phyloP scores from a whole-genome alignment of 441 rosid genomes.

The Kokia cookei region DNA sequence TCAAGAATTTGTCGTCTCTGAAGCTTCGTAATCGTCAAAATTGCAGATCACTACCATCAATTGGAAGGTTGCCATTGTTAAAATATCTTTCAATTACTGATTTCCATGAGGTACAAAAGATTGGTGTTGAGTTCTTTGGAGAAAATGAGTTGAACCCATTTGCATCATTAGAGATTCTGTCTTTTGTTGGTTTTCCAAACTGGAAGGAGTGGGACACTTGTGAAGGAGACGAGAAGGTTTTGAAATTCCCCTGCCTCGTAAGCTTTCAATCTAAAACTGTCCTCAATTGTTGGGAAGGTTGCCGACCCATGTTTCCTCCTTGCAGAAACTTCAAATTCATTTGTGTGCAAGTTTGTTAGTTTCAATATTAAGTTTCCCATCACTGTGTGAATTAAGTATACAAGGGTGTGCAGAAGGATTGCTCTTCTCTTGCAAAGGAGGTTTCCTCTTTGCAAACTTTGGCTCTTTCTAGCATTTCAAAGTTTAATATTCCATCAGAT shows the following conservation, averaged over 20 bases:
- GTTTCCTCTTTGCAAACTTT: neutral
- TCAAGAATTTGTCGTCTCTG: too few species aligned
- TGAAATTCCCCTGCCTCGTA: neutral
- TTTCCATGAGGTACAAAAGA: neutral
- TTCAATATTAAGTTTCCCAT: too few species aligned
- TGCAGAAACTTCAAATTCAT: too few species aligned
- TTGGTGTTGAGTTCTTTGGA: constrained; percentile 9
- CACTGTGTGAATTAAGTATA: neutral
- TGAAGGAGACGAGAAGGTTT: neutral
- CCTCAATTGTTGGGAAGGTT: neutral
- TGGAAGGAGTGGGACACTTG: too few species aligned
- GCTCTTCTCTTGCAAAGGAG: neutral
- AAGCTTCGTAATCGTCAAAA: too few species aligned
- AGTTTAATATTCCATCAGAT: neutral
- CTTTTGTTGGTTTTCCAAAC: too few species aligned
- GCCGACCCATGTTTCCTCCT: too few species aligned
- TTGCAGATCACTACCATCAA: too few species aligned
- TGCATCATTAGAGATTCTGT: too few species aligned
- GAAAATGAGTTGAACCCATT: neutral
- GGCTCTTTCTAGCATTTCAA: neutral
- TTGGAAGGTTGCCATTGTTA: too few species aligned
- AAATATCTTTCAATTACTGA: neutral
- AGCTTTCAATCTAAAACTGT: neutral
- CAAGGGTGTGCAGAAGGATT: neutral
- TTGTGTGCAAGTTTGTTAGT: rapidly evolving